phyloP scores from a whole-genome alignment of 768 basidiomycete genomes.

The Thelephora ganbajun region DNA sequence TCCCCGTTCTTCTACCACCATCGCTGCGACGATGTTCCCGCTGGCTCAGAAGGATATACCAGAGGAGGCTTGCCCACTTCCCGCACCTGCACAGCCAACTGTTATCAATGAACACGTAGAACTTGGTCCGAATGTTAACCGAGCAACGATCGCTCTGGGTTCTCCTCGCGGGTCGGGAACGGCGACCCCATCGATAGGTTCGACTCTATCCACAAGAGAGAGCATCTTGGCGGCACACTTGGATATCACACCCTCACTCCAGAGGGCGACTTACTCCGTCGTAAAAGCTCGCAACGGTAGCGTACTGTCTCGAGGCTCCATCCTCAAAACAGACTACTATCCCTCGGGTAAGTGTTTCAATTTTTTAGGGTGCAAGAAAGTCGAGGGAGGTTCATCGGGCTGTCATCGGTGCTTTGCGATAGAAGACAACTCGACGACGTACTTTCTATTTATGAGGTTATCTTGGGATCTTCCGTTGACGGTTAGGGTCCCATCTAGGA shows the following conservation, averaged over 20 bases:
- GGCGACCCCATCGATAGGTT: background rate
- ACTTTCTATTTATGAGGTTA: background rate
- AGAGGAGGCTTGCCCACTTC: no score
- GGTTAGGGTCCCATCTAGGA: constrained; percentile 26
- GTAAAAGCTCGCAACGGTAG: constrained; percentile 77
- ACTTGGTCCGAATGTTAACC: no score
- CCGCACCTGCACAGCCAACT: no score
- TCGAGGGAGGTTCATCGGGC: background rate
- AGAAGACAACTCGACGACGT: no score
- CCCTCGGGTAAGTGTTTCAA: constrained; percentile 37
- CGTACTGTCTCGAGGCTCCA: constrained; percentile 78
- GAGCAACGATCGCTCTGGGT: no score
- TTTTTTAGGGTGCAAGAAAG: background rate
- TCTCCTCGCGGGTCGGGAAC: no score
- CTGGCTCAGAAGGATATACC: no score
- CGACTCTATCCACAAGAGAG: background rate
- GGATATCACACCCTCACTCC: constrained; percentile 49
- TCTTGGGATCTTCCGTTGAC: background rate
- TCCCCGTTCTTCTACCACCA: no score
- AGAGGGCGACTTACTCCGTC: constrained; percentile 54
- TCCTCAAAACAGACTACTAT: constrained; percentile 88
- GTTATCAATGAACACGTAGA: no score
- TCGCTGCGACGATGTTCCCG: no score
- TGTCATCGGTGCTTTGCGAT: background rate
- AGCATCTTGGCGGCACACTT: constrained; percentile 18